Base-by-base conservation (phyloP, 495 filamentous ascomycete genomes). In the Xylaria scruposa region DNA sequence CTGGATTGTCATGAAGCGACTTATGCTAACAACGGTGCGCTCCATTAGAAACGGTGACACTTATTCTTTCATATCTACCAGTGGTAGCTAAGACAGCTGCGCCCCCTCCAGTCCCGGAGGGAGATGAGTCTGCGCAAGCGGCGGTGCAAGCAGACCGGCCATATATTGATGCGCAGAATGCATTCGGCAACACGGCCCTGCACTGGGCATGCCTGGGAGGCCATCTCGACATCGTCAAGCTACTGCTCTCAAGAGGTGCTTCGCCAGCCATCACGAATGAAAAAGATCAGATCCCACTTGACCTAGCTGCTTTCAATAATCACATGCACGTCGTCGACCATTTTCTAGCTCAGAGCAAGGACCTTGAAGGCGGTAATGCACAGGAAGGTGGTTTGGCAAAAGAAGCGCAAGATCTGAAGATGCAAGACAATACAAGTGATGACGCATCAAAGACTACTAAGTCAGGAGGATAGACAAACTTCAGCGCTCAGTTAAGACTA, bases 201-300 rank as follows among this genome's bases (percentile, higher is more conserved):
- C 95, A 98, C 83, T 98, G 94, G 93, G 95, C 95, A 0, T 91
- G 94, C 1, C 83, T 97, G 70, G 95, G 96, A 72, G 95, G 95
- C 17, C 94, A 97, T 75, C 80, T 97, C 3, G 87, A 88, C 40
- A 88, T 90, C 29, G 94, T 97, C 15, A 92, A 96, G 83, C 77
- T 88, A 3, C 88, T 98, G 15, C 84, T 90, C 49, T 88, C 89
- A 6, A 77, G 77, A 5, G 93, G 93, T 4, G 93, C 94, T 2
- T 91, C 95, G 72, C 86, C 92, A 15, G 86, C 88, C 31, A 83
- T 93, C 33, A 88, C 86, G 78, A 98, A 98, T 74, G 85, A 90
- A 69, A 92, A 91, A 29, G 94, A 95, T 3, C 92, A 96, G 73
- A 91, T 97, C 76, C 91, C 94, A 5, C 85, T 97, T 6, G 97